Evolutionary conservation across 2,329 filamentous ascomycete species (phyloP).

Genomic region (Drechslerella dactyloides): DNA sequence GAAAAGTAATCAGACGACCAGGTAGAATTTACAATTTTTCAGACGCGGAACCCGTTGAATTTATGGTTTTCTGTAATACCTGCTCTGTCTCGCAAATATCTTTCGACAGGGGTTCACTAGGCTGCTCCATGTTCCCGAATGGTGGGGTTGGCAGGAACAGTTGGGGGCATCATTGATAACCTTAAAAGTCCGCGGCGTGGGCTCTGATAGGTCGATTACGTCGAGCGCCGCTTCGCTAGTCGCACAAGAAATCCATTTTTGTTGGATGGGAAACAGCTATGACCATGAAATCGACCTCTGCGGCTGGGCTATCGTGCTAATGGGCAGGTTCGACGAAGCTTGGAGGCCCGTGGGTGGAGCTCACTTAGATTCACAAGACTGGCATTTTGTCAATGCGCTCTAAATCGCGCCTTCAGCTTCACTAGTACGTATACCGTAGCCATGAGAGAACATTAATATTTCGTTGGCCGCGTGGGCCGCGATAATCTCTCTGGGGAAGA

Average conservation of each 20-base stretch:
- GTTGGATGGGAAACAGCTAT: not conserved
- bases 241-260: no score
- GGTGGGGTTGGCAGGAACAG: slow-evolving; percentile 11
- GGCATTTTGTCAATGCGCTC: slow-evolving; percentile 14
- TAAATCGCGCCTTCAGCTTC: not conserved
- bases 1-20: not conserved
- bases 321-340: not conserved
- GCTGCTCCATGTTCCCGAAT: not conserved
- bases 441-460: no score
- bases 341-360: not conserved
- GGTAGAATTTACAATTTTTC: no score
- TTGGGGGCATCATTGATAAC: slow-evolving; percentile 13
- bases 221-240: not conserved
- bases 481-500: slow-evolving; percentile 1
- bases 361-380: not conserved
- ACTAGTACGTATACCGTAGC: no score
- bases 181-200: slow-evolving; percentile 7
- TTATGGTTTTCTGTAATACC: slow-evolving; percentile 3
- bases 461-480: slow-evolving; percentile 33
- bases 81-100: not conserved
- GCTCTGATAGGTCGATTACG: slow-evolving; percentile 27
- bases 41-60: slow-evolving; percentile 3
- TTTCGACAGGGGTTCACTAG: not conserved
- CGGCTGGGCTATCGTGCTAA: no score
- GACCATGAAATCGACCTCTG: not conserved